Conservation (phyloP, 257 asterid genomes). For the Parsonsia alboflavescens region DNA sequence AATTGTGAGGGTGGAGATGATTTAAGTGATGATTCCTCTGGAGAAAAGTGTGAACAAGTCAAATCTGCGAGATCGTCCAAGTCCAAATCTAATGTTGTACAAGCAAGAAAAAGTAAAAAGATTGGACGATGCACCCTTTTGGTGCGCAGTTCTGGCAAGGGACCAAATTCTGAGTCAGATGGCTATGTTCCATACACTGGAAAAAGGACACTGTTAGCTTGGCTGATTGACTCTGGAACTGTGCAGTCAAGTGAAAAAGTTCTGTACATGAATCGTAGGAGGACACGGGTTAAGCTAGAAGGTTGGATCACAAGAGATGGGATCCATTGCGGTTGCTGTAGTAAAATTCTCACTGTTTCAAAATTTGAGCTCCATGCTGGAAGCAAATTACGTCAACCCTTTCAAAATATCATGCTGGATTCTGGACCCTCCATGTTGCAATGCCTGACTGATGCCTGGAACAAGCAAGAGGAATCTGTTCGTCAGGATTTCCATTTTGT, state of each 20-base stretch:
- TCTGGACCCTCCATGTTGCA: conserved; percentile 81
- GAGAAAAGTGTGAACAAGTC: conserved; percentile 32
- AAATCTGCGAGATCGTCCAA: conserved; percentile 31
- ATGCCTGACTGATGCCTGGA: conserved; percentile 92
- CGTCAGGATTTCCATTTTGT: conserved; percentile 52
- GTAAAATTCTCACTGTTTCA: conserved; percentile 85
- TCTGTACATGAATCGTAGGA: conserved; percentile 84
- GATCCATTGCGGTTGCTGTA: conserved; percentile 95
- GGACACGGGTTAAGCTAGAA: conserved; percentile 70
- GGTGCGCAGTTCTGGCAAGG: conserved; percentile 61
- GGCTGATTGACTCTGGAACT: conserved; percentile 78
- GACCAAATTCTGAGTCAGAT: conserved; percentile 52
- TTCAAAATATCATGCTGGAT: conserved; percentile 74
- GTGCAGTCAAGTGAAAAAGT: conserved; percentile 71
- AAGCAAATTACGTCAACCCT: conserved; percentile 83
- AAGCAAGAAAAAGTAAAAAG: conserved; percentile 61
- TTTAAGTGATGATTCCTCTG: conserved; percentile 35
- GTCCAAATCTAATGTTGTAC: conserved; percentile 34
- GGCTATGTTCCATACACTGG: conserved; percentile 77
- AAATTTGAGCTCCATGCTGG: conserved; percentile 99
- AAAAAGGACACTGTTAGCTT: conserved; percentile 79
- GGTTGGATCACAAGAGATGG: conserved; percentile 98
- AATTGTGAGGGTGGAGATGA: conserved; percentile 40
- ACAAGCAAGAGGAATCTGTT: conserved; percentile 60
- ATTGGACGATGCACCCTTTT: conserved; percentile 84